These are phyloP conservation scores for Arthrobotrys entomopaga DNA, from an alignment of 2,329 filamentous ascomycete species.

Conservation along the genomic window DNA sequence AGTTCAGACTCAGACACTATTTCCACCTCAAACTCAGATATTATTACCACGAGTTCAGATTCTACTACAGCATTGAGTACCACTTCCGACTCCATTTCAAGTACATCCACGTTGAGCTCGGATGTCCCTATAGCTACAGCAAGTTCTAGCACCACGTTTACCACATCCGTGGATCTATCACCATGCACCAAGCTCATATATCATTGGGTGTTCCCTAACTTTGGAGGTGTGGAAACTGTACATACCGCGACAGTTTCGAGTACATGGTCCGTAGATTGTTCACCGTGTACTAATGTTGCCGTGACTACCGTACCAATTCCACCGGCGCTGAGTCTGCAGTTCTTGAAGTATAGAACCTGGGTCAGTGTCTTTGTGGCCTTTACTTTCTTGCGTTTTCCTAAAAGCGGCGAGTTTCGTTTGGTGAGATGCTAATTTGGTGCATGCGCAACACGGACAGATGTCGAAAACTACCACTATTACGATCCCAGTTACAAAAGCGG, in stretches of 20 bases:
- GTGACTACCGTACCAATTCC: not conserved
- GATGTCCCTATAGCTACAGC: not conserved
- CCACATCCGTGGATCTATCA: not conserved
- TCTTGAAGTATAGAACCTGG: constrained; percentile 1
- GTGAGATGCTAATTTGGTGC: not conserved
- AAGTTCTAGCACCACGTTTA: too few species aligned
- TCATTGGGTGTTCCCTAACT: constrained; percentile 7
- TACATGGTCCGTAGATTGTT: not conserved
- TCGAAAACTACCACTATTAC: constrained; percentile 4
- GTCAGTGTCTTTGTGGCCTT: not conserved
- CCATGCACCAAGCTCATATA: constrained; percentile 2
- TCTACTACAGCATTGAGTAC: too few species aligned
- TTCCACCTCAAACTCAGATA: too few species aligned
- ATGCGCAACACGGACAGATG: not conserved
- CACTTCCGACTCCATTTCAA: too few species aligned
- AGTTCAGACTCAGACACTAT: not conserved
- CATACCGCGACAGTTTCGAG: not conserved
- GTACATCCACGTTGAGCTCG: too few species aligned
- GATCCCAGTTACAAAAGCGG: constrained; percentile 5
- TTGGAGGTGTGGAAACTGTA: not conserved
- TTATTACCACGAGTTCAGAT: too few species aligned
- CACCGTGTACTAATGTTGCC: not conserved
- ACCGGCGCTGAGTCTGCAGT: not conserved
- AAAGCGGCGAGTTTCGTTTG: not conserved
- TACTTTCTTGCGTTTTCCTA: not conserved